Conservation (phyloP, 192 early-diverging fungal species). For the Obelidium mucronatum region DNA sequence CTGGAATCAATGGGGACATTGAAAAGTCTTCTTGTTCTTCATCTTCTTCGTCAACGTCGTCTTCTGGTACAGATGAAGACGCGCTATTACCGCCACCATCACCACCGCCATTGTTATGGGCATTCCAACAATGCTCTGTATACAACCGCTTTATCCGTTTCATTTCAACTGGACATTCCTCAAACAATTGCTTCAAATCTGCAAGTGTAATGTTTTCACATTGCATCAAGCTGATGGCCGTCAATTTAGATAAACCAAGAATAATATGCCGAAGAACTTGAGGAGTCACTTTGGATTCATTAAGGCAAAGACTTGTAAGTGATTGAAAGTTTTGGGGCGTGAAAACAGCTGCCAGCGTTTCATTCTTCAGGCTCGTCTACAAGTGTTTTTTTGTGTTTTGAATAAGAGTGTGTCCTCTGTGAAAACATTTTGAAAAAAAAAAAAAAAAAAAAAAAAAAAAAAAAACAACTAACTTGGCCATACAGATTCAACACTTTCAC, state of each 20-base stretch:
- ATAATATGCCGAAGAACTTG: constrained; percentile 10
- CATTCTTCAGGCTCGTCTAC: constrained; percentile 28
- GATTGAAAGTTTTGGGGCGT: neutral
- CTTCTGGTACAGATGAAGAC: neutral
- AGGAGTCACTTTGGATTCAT: constrained; percentile 26
- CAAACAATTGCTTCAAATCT: constrained; percentile 12
- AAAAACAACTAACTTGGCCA: constrained; percentile 46
- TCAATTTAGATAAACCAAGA: neutral
- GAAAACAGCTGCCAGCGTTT: constrained; percentile 10
- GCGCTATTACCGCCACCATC: neutral
- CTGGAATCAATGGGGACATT: no score
- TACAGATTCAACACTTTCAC: constrained; percentile 55
- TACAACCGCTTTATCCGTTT: constrained; percentile 12
- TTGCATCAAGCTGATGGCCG: constrained; percentile 12
- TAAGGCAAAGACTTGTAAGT: constrained; percentile 28
- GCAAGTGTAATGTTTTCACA: constrained; percentile 23
- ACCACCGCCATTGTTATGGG: neutral
- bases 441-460: constrained; percentile 5
- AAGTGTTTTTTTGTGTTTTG: neutral
- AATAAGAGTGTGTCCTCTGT: neutral
- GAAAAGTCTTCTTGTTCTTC: neutral
- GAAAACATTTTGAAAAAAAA: no score
- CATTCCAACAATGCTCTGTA: constrained; percentile 29
- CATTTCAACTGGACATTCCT: constrained; percentile 6
- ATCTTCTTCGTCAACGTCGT: constrained; percentile 14